Evolutionary conservation across 2,329 filamentous ascomycete genomes (phyloP).

Genomic region (Akanthomyces uredinophilus): DNA sequence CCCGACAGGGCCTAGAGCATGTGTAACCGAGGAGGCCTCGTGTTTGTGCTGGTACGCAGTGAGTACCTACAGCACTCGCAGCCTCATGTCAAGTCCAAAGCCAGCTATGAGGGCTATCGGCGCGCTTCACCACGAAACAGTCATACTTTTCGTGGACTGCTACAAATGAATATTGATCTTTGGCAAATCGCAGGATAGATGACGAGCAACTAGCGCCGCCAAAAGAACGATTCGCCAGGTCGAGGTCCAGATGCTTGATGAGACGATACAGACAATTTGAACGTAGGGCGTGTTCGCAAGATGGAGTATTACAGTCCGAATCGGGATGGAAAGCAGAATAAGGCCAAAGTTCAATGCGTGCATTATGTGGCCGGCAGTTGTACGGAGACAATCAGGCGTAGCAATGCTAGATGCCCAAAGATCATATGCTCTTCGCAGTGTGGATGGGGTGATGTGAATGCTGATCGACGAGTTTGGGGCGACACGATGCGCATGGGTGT

Average conservation of each 20-base stretch:
- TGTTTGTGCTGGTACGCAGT: constrained; percentile 1
- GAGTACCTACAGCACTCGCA: neutral
- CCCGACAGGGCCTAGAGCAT: neutral
- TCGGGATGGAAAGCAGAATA: too few relatives aligned
- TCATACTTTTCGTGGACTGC: neutral
- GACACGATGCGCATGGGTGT: neutral
- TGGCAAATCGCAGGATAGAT: neutral
- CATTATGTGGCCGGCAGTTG: neutral
- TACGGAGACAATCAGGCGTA: neutral
- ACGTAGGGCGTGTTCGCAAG: neutral
- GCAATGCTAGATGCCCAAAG: neutral
- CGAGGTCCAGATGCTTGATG: neutral
- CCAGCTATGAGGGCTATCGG: neutral
- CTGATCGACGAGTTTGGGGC: neutral
- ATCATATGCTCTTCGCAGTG: neutral
- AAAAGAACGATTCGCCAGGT: neutral
- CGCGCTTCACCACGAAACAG: neutral
- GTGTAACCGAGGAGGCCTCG: neutral
- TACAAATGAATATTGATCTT: neutral
- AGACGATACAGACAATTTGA: neutral
- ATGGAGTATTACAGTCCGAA: neutral
- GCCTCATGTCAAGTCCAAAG: neutral
- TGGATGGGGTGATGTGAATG: neutral
- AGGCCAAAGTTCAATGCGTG: too few relatives aligned
- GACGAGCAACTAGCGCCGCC: too few relatives aligned